phyloP scores from a whole-genome alignment of 176 grass and related monocot species.

The Carex pumila region DNA sequence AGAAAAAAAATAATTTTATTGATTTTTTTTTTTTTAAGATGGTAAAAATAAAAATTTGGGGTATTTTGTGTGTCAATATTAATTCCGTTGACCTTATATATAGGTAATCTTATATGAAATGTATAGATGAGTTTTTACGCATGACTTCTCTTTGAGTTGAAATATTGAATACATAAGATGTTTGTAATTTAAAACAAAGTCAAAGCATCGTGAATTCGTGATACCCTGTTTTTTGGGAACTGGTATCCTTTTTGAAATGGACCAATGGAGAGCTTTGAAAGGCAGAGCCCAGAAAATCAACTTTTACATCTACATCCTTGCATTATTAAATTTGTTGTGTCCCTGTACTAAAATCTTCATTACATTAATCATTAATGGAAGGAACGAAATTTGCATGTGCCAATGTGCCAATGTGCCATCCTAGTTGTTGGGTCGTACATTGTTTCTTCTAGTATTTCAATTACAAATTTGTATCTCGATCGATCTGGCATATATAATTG shows the following conservation, averaged over 20 bases:
- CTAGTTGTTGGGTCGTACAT: not conserved
- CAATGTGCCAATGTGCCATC: not conserved
- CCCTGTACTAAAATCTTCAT: not conserved
- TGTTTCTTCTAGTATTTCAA: not conserved
- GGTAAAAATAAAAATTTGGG: too few relatives aligned
- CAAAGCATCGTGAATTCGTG: not conserved
- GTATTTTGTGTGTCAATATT: not conserved
- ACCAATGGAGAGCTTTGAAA: too few relatives aligned
- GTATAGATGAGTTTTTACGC: not conserved
- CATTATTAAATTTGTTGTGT: not conserved
- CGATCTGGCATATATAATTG: not conserved
- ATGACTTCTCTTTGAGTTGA: not conserved
- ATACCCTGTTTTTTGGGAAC: too few relatives aligned
- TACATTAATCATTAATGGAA: not conserved
- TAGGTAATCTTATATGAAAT: too few relatives aligned
- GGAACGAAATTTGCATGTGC: not conserved
- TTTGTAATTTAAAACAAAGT: not conserved
- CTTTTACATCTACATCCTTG: not conserved
- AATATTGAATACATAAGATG: not conserved
- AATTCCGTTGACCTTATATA: not conserved
- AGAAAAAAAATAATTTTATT: too few relatives aligned
- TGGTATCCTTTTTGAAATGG: too few relatives aligned
- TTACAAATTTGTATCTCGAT: not conserved
- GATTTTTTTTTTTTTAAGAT: too few relatives aligned
- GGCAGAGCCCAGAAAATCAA: too few relatives aligned